These are phyloP conservation scores for Filobasidium floriforme DNA, from an alignment of 768 basidiomycete species.

Conservation along the genomic window DNA sequence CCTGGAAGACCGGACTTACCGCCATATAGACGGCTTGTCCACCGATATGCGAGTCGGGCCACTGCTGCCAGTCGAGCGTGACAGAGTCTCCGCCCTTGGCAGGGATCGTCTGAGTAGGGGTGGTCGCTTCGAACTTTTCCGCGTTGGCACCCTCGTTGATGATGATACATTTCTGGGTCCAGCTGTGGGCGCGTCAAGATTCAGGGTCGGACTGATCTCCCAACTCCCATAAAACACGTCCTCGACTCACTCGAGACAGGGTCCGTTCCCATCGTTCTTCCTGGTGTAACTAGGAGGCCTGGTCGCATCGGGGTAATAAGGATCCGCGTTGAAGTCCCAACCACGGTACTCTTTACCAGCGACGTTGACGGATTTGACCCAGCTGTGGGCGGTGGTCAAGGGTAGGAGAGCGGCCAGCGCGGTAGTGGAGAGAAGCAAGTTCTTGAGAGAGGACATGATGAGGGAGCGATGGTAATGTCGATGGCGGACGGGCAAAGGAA, in stretches of 20 bases:
- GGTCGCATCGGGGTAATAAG: background rate
- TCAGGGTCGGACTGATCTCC: no score
- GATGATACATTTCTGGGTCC: slow-evolving; percentile 1
- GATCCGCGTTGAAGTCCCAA: slow-evolving; percentile 1
- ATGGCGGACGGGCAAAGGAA: background rate
- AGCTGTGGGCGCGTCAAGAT: background rate
- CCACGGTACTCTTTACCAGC: background rate
- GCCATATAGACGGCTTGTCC: background rate
- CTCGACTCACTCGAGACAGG: background rate
- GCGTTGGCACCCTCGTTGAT: slow-evolving; percentile 7
- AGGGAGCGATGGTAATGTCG: background rate
- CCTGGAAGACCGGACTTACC: background rate
- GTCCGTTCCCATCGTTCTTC: slow-evolving; percentile 7
- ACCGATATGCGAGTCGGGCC: slow-evolving; percentile 6
- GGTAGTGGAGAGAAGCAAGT: background rate
- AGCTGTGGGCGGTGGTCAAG: background rate
- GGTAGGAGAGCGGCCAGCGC: slow-evolving; percentile 6
- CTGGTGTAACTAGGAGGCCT: background rate
- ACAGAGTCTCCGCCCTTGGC: background rate
- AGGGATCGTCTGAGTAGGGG: background rate
- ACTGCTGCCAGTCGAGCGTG: background rate
- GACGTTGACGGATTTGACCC: background rate
- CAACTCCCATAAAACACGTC: no score
- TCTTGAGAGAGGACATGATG: background rate
- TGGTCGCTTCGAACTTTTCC: background rate